Conservation (phyloP, 192 early-diverging fungal genomes). For the Phlyctochytrium planicorne region DNA sequence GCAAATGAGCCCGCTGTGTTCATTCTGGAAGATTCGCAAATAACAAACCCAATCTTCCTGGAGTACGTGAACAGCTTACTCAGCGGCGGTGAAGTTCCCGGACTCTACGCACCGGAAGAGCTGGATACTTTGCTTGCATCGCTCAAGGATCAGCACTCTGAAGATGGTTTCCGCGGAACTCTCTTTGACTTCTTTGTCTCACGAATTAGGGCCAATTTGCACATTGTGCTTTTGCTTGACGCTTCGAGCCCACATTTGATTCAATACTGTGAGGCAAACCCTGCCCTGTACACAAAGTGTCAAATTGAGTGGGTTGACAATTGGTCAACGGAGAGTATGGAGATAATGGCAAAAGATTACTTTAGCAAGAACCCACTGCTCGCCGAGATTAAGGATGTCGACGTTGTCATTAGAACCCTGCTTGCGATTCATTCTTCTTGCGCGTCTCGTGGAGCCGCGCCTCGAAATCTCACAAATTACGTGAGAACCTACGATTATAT, state of each 20-base stretch:
- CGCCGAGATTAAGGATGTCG: constrained; percentile 12
- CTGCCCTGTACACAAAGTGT: constrained; percentile 54
- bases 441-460: constrained; percentile 24
- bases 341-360: constrained; percentile 18
- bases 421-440: constrained; percentile 33
- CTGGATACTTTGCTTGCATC: constrained; percentile 42
- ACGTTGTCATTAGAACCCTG: constrained; percentile 32
- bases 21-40: constrained; percentile 57
- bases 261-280: constrained; percentile 52
- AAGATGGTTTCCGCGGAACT: constrained; percentile 51
- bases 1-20: constrained; percentile 40
- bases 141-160: constrained; percentile 47
- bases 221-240: constrained; percentile 54
- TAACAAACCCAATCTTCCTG: constrained; percentile 42
- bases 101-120: constrained; percentile 56
- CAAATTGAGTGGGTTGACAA: constrained; percentile 51
- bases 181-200: constrained; percentile 55
- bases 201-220: constrained; percentile 47
- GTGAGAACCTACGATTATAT: constrained; percentile 46
- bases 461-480: constrained; percentile 43
- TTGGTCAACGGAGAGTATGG: constrained; percentile 50
- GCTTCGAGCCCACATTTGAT: constrained; percentile 36
- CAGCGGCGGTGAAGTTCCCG: constrained; percentile 53
- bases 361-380: neutral
- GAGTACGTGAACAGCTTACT: constrained; percentile 56